A percentile compares a stretch with the other conserved stretches of the same genome.
These are phyloP conservation scores for Kuraishia cidri DNA, from an alignment of 805 yeast species.

Conservation along the genomic window DNA sequence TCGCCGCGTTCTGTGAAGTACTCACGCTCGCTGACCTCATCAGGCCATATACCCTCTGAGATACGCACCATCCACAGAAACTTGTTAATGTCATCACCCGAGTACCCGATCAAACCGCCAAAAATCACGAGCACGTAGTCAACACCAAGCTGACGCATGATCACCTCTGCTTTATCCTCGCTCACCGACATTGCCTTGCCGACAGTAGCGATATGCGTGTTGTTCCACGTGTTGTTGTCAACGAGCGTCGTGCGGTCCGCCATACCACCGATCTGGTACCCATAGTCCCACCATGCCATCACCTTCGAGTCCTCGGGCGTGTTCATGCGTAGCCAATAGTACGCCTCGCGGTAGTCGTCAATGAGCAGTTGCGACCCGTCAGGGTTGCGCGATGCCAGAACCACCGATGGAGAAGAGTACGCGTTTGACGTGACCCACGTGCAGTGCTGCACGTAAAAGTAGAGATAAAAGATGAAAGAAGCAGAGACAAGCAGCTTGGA, in stretches of 20 bases:
- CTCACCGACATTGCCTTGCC: conserved; percentile 95
- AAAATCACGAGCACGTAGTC: conserved; percentile 90
- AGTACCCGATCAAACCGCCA: conserved; percentile 89
- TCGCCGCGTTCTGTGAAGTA: conserved; percentile 83
- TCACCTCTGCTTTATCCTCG: conserved; percentile 83
- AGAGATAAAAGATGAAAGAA: conserved; percentile 66
- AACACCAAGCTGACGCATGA: conserved; percentile 85
- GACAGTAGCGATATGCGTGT: conserved; percentile 97
- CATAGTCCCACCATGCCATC: conserved; percentile 99
- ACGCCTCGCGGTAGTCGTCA: conserved; percentile 98
- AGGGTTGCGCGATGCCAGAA: conserved; percentile 70
- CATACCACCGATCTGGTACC: conserved; percentile 99
- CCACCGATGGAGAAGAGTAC: conserved; percentile 97
- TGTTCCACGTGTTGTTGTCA: conserved; percentile 98
- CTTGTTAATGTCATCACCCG: conserved; percentile 95
- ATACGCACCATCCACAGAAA: conserved; percentile 98
- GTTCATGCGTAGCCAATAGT: conserved; percentile 98
- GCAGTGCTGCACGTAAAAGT: conserved; percentile 84
- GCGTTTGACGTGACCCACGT: conserved; percentile 97
- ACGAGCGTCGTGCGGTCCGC: conserved; percentile 98
- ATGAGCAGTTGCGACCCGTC: conserved; percentile 82
- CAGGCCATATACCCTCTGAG: conserved; percentile 99
- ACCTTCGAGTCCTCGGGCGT: conserved; percentile 93
- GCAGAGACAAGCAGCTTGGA: conserved; percentile 57
- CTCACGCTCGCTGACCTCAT: conserved; percentile 82